These are phyloP conservation scores for Pestalotiopsis fici DNA, from an alignment of 2,329 filamentous ascomycete species.

Conservation along the genomic window DNA sequence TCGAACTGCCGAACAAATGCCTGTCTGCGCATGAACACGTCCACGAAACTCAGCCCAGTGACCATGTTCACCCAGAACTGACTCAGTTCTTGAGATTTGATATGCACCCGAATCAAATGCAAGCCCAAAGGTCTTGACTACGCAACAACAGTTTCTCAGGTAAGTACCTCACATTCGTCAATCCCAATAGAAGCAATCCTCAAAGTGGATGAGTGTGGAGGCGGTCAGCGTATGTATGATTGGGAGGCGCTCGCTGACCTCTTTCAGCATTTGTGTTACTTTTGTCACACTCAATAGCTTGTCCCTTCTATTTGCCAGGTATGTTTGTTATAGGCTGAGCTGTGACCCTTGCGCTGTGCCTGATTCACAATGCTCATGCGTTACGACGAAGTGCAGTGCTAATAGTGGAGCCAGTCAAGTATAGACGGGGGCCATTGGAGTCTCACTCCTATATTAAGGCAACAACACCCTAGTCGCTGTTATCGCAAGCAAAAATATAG, in stretches of 20 bases:
- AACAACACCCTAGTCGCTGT: neutral
- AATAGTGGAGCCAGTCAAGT: slow-evolving; percentile 26
- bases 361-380: slow-evolving; percentile 8
- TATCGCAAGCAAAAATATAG: neutral
- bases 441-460: neutral
- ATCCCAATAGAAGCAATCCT: too few relatives aligned
- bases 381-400: slow-evolving; percentile 19
- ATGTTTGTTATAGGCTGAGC: neutral
- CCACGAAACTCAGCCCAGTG: neutral
- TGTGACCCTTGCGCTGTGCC: slow-evolving; percentile 10
- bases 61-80: neutral
- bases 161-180: too few relatives aligned
- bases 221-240: too few relatives aligned
- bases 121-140: neutral
- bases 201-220: too few relatives aligned
- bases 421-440: slow-evolving; percentile 20
- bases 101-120: neutral
- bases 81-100: neutral
- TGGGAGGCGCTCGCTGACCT: neutral
- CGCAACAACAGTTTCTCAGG: neutral
- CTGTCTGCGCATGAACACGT: slow-evolving; percentile 3
- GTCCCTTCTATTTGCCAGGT: neutral
- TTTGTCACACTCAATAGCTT: neutral
- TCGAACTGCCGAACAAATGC: neutral
- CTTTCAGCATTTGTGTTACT: neutral